Evolutionary conservation across 495 filamentous ascomycete species (phyloP).

Genomic region (Xylaria acuta): DNA sequence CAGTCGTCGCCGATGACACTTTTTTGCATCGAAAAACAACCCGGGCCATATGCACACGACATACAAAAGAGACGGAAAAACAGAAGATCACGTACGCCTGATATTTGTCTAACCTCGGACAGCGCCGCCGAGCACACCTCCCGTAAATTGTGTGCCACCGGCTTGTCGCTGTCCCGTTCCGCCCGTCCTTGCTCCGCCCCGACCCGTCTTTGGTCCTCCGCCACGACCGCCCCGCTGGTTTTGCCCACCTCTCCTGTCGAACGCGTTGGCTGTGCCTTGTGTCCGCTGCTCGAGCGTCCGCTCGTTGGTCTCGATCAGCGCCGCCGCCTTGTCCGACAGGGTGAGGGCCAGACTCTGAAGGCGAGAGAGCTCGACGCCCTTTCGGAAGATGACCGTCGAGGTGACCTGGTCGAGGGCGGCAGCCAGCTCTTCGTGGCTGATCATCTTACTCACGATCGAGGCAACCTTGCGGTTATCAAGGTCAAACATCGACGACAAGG

Average conservation of each 20-base stretch:
- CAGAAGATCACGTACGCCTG: conserved; percentile 20
- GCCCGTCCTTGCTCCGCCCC: conserved; percentile 66
- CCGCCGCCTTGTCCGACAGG: conserved; percentile 92
- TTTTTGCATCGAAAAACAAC: conserved; percentile 33
- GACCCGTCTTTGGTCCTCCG: conserved; percentile 68
- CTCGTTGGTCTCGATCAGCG: conserved; percentile 96
- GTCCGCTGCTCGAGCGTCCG: conserved; percentile 95
- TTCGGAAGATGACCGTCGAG: conserved; percentile 96
- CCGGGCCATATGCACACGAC: conserved; percentile 39
- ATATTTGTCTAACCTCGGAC: conserved; percentile 53
- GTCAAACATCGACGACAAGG: conserved; percentile 94
- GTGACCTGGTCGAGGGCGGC: conserved; percentile 98
- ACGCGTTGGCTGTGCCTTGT: conserved; percentile 92
- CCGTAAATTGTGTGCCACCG: conserved; percentile 64
- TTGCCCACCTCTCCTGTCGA: conserved; percentile 83
- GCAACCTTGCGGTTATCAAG: conserved; percentile 86
- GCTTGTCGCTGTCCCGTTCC: conserved; percentile 61
- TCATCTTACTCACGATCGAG: conserved; percentile 98
- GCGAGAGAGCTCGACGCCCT: conserved; percentile 95
- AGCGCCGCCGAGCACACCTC: conserved; percentile 62
- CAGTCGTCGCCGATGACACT: conserved; percentile 22
- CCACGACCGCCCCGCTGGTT: conserved; percentile 76
- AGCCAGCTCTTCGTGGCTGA: conserved; percentile 96
- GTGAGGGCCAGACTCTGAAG: conserved; percentile 95
- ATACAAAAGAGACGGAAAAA: conserved; percentile 37